Base-by-base conservation (phyloP, 495 filamentous ascomycete genomes). In the Trichoderma parareesei region DNA sequence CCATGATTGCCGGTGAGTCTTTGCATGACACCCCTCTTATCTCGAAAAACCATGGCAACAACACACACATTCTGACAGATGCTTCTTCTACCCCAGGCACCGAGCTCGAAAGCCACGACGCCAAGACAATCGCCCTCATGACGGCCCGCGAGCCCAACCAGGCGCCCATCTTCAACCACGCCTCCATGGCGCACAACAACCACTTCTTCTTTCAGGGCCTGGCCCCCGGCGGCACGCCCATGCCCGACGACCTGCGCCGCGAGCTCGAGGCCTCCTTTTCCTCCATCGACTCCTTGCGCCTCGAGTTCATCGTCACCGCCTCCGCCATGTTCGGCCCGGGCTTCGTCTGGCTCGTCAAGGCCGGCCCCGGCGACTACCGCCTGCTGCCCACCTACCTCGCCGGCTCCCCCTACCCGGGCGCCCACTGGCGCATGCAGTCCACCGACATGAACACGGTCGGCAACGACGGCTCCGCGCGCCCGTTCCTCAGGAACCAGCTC, bases 131-230 rank as follows among this genome's bases (percentile, higher is more conserved):
- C 74, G 71, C 91, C 70, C 78, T 95, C 72, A 80, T 82, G 66
- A 88, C 87, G 69, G 90, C 94, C 61, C 89, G 91, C 70, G 85
- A 93, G 66, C 85, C 92, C 41, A 79, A 84, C 64, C 78, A 82
- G 67, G 94, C 95, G 49, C 77, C 85, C 65, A 78, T 88, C 67
- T 98, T 98, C 85, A 98, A 98, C 82, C 85, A 93, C 71, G 94
- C 94, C 72, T 92, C 88, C 67, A 96, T 96, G 88, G 90, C 92
- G 64, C 87, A 90, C 80, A 97, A 98, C 84, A 97, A 97, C 81
- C 86, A 94, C 75, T 90, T 94, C 77, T 98, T 97, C 87, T 98
- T 98, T 84, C 67, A 71, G 42, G 81, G 79, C 67, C 68, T 84
- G 61, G 82, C 85, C 65, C 70, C 75, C 66, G 66, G 79, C 61